A percentile compares a stretch with the other conserved stretches of the same genome.
phyloP scores from a whole-genome alignment of 73 alveolate species.

The Diophrys sp. region DNA sequence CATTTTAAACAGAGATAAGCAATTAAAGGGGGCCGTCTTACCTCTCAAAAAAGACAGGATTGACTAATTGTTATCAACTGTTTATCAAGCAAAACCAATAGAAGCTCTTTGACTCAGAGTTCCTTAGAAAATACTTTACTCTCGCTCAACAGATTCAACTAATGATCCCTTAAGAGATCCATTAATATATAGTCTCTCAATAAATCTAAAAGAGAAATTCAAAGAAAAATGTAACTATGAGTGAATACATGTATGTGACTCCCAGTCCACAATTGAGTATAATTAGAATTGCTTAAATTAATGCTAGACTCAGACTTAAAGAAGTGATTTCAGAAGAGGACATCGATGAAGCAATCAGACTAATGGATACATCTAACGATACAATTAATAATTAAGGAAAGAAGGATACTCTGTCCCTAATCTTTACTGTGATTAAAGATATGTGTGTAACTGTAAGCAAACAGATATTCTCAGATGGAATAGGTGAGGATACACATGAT shows the following conservation, averaged over 20 bases:
- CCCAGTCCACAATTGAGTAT: constrained; percentile 94
- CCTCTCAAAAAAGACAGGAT: too few relatives aligned
- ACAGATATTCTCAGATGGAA: too few relatives aligned
- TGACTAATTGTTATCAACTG: too few relatives aligned
- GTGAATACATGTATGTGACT: constrained; percentile 89
- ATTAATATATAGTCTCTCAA: constrained; percentile 80
- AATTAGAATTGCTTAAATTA: constrained; percentile 87
- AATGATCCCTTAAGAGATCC: constrained; percentile 77
- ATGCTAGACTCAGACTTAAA: constrained; percentile 85
- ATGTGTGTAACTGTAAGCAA: too few relatives aligned
- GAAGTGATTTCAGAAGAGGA: constrained; percentile 79
- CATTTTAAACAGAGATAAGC: too few relatives aligned
- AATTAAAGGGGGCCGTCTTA: too few relatives aligned
- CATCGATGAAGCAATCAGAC: constrained; percentile 90
- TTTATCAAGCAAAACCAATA: too few relatives aligned
- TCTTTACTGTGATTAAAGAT: too few relatives aligned
- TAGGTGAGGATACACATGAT: too few relatives aligned
- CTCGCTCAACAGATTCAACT: constrained; percentile 80
- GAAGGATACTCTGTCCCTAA: too few relatives aligned
- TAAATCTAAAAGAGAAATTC: constrained; percentile 86
- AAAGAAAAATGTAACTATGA: constrained; percentile 66
- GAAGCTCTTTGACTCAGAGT: constrained; percentile 65
- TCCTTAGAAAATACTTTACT: constrained; percentile 82
- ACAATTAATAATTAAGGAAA: constrained; percentile 6
- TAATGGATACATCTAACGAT: constrained; percentile 67